These are phyloP conservation scores for Corchorus capsularis DNA, from an alignment of 345 rosid genomes.

Conservation along the genomic window DNA sequence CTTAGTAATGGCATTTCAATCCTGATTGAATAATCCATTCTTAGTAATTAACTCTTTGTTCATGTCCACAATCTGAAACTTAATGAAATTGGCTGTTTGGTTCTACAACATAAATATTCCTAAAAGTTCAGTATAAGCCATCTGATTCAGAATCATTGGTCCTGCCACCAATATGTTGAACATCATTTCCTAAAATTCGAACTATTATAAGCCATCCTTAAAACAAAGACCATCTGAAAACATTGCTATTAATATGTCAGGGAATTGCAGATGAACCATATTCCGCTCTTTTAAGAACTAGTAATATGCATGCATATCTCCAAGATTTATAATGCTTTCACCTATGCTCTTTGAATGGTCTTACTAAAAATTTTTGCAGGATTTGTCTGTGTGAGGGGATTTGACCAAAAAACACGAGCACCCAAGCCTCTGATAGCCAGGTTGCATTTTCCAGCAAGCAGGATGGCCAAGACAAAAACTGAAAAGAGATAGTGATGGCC, in stretches of 20 bases:
- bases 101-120: background rate
- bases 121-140: background rate
- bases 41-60: background rate
- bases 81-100: background rate
- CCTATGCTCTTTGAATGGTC: background rate
- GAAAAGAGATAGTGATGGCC: slow-evolving; percentile 22
- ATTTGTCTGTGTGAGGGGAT: slow-evolving; percentile 89
- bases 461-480: slow-evolving; percentile 40
- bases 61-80: background rate
- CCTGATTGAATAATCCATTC: background rate
- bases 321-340: background rate
- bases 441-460: slow-evolving; percentile 85
- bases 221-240: background rate
- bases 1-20: background rate
- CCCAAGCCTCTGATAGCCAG: slow-evolving; percentile 83
- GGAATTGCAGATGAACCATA: background rate
- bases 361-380: slow-evolving; percentile 51
- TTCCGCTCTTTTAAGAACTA: slow-evolving; percentile 4
- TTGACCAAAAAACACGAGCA: slow-evolving; percentile 63
- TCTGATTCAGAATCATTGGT: background rate
- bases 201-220: slow-evolving; percentile 8
- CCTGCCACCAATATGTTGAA: background rate
- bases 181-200: background rate
- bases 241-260: background rate
- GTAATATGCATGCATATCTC: background rate